Percentiles rank a stretch among this genome's conserved stretches.
Evolutionary conservation across 192 early-diverging fungal genomes (phyloP).

Genomic region (Coemansia sp.): DNA sequence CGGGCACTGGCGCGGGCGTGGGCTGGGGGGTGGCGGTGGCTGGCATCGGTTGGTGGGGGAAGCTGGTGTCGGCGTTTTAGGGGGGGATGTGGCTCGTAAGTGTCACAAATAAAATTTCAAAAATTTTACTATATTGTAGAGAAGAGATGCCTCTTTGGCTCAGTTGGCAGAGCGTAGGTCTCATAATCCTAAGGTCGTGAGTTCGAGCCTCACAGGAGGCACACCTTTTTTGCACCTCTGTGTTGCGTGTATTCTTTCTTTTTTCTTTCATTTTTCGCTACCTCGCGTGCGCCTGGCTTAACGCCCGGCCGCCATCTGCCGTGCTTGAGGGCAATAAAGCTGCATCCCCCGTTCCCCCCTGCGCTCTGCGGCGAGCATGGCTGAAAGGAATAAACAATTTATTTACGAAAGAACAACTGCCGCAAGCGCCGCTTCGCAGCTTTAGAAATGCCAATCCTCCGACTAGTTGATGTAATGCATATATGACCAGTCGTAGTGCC

Average conservation of each 20-base stretch:
- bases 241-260: background rate
- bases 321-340: too few relatives aligned
- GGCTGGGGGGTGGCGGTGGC: too few relatives aligned
- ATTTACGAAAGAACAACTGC: background rate
- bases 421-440: background rate
- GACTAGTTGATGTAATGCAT: slow-evolving; percentile 49
- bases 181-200: slow-evolving; percentile 44
- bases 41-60: too few relatives aligned
- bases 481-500: slow-evolving; percentile 51
- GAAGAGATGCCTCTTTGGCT: slow-evolving; percentile 14
- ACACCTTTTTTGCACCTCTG: slow-evolving; percentile 9
- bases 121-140: background rate
- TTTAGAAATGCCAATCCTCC: background rate
- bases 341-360: too few relatives aligned
- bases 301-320: too few relatives aligned
- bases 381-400: slow-evolving; percentile 6
- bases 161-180: slow-evolving; percentile 43
- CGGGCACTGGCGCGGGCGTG: too few relatives aligned
- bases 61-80: too few relatives aligned
- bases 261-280: background rate
- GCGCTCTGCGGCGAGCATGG: too few relatives aligned
- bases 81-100: too few relatives aligned
- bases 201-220: slow-evolving; percentile 37
- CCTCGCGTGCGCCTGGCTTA: background rate
- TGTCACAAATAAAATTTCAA: too few relatives aligned